Evolutionary conservation across 176 grass and related monocot species (phyloP).

Genomic region (Eremochloa ophiuroides): DNA sequence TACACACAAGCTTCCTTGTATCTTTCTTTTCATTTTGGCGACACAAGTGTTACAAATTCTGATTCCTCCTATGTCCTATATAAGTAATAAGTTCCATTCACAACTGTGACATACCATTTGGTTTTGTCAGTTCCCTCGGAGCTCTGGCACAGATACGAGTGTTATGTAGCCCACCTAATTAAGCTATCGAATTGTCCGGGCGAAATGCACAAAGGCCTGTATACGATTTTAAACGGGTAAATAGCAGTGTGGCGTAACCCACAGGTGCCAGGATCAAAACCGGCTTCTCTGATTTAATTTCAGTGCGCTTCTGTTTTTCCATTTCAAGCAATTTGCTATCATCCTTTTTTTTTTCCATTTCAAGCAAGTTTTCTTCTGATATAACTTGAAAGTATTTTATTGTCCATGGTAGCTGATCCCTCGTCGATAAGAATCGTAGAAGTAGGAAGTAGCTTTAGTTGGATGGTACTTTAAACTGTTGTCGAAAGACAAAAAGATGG

Average conservation of each 20-base stretch:
- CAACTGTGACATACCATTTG: not conserved
- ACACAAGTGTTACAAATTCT: not conserved
- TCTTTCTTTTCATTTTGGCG: not conserved
- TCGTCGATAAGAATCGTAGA: too few relatives aligned
- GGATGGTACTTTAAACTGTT: too few relatives aligned
- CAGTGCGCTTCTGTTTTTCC: not conserved
- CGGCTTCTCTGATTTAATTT: conserved; percentile 69
- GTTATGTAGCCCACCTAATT: not conserved
- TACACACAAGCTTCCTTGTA: not conserved
- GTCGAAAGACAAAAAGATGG: too few relatives aligned
- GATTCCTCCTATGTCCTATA: not conserved
- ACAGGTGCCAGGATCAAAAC: conserved; percentile 86
- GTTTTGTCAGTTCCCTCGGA: too few relatives aligned
- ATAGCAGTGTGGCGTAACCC: conserved; percentile 88
- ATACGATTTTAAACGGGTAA: not conserved
- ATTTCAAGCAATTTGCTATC: not conserved
- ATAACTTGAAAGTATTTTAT: too few relatives aligned
- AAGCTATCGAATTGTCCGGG: too few relatives aligned
- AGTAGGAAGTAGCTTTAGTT: too few relatives aligned
- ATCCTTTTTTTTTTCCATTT: too few relatives aligned
- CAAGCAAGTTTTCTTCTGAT: too few relatives aligned
- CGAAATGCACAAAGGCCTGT: too few relatives aligned
- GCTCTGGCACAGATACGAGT: not conserved
- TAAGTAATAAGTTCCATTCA: not conserved
- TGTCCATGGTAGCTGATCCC: too few relatives aligned